phyloP scores from a whole-genome alignment of 257 asterid species.

The Salvia rosmarinus region DNA sequence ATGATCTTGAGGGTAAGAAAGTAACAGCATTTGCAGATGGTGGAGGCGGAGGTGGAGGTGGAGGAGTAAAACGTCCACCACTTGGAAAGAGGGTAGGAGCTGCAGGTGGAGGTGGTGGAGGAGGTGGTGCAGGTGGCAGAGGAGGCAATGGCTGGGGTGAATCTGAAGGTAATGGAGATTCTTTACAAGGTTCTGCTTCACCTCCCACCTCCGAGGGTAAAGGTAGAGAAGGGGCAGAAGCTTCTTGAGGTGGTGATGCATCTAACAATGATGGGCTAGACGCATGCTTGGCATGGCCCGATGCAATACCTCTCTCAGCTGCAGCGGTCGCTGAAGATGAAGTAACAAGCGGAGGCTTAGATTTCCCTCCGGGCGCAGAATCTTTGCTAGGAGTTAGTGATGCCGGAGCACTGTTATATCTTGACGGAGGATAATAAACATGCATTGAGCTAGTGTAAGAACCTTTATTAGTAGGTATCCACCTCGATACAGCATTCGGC shows the following conservation, averaged over 20 bases:
- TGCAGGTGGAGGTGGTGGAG: slow-evolving; percentile 31
- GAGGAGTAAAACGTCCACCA: too few relatives aligned
- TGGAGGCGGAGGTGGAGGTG: slow-evolving; percentile 39
- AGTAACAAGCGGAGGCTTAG: slow-evolving; percentile 53
- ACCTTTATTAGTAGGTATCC: slow-evolving; percentile 96
- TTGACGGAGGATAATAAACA: slow-evolving; percentile 87
- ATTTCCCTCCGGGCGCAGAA: slow-evolving; percentile 59
- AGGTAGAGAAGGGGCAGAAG: slow-evolving; percentile 37
- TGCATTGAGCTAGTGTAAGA: slow-evolving; percentile 96
- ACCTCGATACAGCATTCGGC: slow-evolving; percentile 80
- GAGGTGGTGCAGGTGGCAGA: slow-evolving; percentile 42
- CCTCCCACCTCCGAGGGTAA: slow-evolving; percentile 39
- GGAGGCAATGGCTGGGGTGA: slow-evolving; percentile 36
- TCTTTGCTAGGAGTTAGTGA: slow-evolving; percentile 63
- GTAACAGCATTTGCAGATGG: slow-evolving; percentile 22
- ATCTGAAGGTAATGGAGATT: slow-evolving; percentile 39
- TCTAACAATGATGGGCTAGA: slow-evolving; percentile 54
- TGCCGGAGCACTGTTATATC: slow-evolving; percentile 91
- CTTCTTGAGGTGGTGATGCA: slow-evolving; percentile 41
- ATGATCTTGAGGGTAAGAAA: slow-evolving; percentile 37
- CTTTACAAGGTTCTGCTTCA: slow-evolving; percentile 45
- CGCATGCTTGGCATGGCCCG: slow-evolving; percentile 47
- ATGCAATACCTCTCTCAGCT: slow-evolving; percentile 43
- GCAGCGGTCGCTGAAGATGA: slow-evolving; percentile 52
- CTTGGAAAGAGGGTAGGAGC: too few relatives aligned